Percentiles rank a stretch among this genome's conserved stretches.
Evolutionary conservation across 352 stramenopile species (phyloP).

Genomic region (Phytophthora lateralis): DNA sequence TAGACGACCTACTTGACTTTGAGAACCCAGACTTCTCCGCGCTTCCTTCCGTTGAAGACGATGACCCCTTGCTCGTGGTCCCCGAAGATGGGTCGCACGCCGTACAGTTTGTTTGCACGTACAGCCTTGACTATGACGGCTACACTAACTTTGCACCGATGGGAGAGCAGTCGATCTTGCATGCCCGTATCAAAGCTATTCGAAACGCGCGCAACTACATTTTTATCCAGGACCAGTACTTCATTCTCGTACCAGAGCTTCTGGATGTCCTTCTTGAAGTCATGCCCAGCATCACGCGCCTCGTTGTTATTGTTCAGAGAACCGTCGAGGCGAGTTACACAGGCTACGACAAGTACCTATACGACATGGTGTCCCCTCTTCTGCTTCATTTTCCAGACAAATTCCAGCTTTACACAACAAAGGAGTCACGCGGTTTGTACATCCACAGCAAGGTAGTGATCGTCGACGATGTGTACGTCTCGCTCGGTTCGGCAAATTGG

Average conservation of each 20-base stretch:
- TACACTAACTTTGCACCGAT: conserved; percentile 49
- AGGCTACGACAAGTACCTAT: conserved; percentile 20
- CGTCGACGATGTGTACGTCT: conserved; percentile 14
- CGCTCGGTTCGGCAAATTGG: conserved; percentile 16
- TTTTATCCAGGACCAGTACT: conserved; percentile 69
- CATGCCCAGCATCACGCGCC: conserved; percentile 33
- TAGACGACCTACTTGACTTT: conserved; percentile 46
- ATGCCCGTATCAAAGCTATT: conserved; percentile 55
- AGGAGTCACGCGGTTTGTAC: conserved; percentile 14
- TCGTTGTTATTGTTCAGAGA: conserved; percentile 53
- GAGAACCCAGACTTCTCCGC: conserved; percentile 34
- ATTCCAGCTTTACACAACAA: conserved; percentile 17
- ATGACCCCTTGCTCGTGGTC: background rate
- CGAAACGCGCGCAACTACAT: conserved; percentile 50
- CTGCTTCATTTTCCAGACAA: conserved; percentile 14
- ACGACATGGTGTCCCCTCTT: conserved; percentile 18
- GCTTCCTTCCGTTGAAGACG: conserved; percentile 13
- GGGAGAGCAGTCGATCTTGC: conserved; percentile 52
- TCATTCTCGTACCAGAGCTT: conserved; percentile 31
- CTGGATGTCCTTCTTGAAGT: conserved; percentile 37
- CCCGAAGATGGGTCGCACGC: conserved; percentile 16
- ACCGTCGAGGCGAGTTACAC: conserved; percentile 22
- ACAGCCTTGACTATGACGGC: conserved; percentile 24
- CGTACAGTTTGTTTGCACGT: conserved; percentile 48
- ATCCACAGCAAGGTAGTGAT: conserved; percentile 24